phyloP scores from a whole-genome alignment of 23 red algal species.

The Chondrus crispus region DNA sequence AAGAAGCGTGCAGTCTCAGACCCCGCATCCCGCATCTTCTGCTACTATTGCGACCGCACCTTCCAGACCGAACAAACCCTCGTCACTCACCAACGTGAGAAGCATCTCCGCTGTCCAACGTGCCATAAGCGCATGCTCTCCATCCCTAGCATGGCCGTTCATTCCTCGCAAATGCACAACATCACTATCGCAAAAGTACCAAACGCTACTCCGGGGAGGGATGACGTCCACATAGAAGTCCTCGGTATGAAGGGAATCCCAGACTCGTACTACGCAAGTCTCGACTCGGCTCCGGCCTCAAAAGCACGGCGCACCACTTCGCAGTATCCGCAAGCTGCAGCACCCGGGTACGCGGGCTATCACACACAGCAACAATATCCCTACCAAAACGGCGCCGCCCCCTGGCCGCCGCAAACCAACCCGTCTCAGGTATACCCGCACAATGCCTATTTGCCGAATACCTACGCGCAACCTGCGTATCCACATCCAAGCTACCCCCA shows the following conservation, averaged over 20 bases:
- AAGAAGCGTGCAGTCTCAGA: constrained; percentile 57
- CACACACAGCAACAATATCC: not conserved
- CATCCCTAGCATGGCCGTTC: constrained; percentile 48
- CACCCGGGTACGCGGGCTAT: not conserved
- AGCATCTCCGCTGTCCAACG: constrained; percentile 71
- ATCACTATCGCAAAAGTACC: constrained; percentile 37
- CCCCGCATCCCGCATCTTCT: constrained; percentile 66
- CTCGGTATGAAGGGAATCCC: constrained; percentile 77
- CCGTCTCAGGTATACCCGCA: not conserved
- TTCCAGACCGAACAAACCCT: constrained; percentile 65
- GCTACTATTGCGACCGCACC: constrained; percentile 86
- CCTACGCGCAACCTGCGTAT: not conserved
- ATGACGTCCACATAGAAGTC: constrained; percentile 46
- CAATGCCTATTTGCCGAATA: not conserved
- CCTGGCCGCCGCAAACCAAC: not conserved
- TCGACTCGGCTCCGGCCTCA: not conserved
- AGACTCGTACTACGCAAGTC: constrained; percentile 23
- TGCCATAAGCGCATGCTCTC: constrained; percentile 78
- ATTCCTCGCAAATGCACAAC: constrained; percentile 74
- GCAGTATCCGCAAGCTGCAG: not conserved
- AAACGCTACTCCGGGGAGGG: constrained; percentile 64
- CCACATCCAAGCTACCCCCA: not conserved
- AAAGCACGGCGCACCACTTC: not conserved
- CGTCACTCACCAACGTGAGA: constrained; percentile 62
- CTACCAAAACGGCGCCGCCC: not conserved